Evolutionary conservation across 495 filamentous ascomycete species (phyloP).

Genomic region (Immersiella caudata): DNA sequence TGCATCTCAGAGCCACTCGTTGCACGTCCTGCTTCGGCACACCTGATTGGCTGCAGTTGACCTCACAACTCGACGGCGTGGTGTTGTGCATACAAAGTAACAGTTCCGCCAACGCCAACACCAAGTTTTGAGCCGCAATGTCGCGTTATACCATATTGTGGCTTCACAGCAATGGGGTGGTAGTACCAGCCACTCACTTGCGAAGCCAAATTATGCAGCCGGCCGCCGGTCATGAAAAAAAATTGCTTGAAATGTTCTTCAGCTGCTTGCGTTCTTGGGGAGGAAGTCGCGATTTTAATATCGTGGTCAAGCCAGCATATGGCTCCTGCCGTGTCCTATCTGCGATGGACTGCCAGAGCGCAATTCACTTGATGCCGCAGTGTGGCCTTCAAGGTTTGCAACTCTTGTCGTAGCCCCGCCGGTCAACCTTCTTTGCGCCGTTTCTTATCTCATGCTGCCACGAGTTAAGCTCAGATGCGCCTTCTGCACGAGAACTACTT

Average conservation of each 20-base stretch:
- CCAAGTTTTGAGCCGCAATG: slow-evolving; percentile 1
- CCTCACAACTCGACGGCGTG: not conserved
- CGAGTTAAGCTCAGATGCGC: not conserved
- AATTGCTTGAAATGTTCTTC: not conserved
- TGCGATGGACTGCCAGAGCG: not conserved
- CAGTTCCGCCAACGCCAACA: not conserved
- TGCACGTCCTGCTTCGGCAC: not conserved
- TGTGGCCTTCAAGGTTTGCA: not conserved
- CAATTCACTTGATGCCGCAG: not conserved
- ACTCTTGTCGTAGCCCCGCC: not conserved
- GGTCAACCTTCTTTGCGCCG: not conserved
- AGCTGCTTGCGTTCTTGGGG: not conserved
- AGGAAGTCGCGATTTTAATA: not conserved
- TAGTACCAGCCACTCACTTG: not conserved
- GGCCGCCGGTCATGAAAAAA: not conserved
- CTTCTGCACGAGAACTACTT: not conserved
- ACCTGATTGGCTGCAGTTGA: slow-evolving; percentile 8
- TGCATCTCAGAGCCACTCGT: slow-evolving; percentile 22
- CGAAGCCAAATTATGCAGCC: not conserved
- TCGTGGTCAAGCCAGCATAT: not conserved
- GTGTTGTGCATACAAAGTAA: not conserved
- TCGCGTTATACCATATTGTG: not conserved
- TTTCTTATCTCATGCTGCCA: not conserved
- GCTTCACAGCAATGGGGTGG: not conserved
- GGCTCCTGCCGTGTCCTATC: not conserved